Evolutionary conservation across 2,329 filamentous ascomycete genomes (phyloP), one percentile per base, ranked within the genome.

Genomic region (Nannizzia gypsea): DNA sequence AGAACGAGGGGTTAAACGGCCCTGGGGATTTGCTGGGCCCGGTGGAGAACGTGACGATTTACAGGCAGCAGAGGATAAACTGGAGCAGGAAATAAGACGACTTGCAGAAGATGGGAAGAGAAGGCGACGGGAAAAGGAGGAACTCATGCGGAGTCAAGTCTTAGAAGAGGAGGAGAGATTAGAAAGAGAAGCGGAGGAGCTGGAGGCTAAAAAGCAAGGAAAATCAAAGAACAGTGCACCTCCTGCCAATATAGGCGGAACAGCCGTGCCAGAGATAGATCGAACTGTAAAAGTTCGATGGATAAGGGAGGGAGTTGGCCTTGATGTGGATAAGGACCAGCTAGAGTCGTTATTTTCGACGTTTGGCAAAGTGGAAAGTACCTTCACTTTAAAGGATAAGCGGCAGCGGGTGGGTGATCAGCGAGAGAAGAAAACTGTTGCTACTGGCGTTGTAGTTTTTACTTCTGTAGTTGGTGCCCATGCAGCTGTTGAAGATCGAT

Each of bases 1-100:
- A 20, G 92, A 96, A 36, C 77, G 77, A 31, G 84, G 85, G 2
- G 77, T 84, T 57, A 85, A 83, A 69, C 75, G 82, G 48, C 76
- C 83, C 62, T 80, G 80, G 74, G 80, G 63, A 13, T 50, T 63
- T 8, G 62, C 64, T 20, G 64, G 63, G 34, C 60, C 61, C 24
- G 58, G 56, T 36, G 66, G 63, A 1, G 71, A 74, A 72, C 70
- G 80, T 77, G 68, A 77, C 68, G 63, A 75, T 63, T 69, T 61
- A 15, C 56, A 77, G 36, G 80, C 73, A 11, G 74, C 73, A 59
- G 72, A 76, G 52, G 69, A 66, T 52, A 64, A 73, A 60, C 67
- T 83, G 60, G 77, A 80, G 62, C 74, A 76, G 63, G 80, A 83
- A 69, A 77, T 81, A 61, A 74, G 74, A 59, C 74, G 76, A 52